Conservation (phyloP, 2,329 filamentous ascomycete genomes). For the Fusarium palustre region DNA sequence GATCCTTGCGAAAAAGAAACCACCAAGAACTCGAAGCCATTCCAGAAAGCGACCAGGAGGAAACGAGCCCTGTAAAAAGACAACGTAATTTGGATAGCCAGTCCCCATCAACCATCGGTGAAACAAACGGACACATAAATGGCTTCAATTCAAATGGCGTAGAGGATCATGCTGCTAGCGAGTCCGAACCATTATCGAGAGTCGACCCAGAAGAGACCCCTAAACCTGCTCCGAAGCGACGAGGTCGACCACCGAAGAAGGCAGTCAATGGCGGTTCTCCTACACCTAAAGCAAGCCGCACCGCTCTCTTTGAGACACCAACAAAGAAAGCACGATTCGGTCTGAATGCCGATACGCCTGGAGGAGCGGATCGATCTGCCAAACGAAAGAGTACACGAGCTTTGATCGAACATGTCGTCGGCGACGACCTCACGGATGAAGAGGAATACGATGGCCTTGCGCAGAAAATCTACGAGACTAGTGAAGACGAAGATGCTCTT, state of each 20-base stretch:
- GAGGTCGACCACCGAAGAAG: conserved; percentile 53
- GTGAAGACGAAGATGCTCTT: conserved; percentile 62
- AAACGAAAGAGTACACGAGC: conserved; percentile 84
- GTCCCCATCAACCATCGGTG: conserved; percentile 12
- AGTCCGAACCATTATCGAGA: conserved; percentile 29
- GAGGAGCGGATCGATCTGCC: conserved; percentile 85
- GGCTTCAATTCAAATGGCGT: conserved; percentile 16
- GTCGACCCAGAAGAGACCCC: conserved; percentile 45
- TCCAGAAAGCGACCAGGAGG: conserved; percentile 45
- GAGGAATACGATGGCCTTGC: conserved; percentile 78
- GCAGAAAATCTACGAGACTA: conserved; percentile 73
- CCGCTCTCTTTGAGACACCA: conserved; percentile 54
- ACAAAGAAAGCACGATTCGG: conserved; percentile 49
- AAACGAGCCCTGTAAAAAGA: conserved; percentile 52
- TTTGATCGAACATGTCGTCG: conserved; percentile 77
- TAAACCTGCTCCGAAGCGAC: conserved; percentile 51
- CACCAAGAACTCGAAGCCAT: conserved; percentile 47
- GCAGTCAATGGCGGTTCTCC: conserved; percentile 48
- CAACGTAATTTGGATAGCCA: conserved; percentile 42
- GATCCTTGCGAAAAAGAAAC: conserved; percentile 42
- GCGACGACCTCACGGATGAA: conserved; percentile 74
- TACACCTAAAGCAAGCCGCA: conserved; percentile 54
- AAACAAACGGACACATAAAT: conserved; percentile 41
- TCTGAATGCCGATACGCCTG: conserved; percentile 66
- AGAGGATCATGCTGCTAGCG: conserved; percentile 12